Evolutionary conservation across 495 filamentous ascomycete genomes (phyloP), one percentile per base, ranked within the genome.

Genomic region (Cladorrhinum samala): DNA sequence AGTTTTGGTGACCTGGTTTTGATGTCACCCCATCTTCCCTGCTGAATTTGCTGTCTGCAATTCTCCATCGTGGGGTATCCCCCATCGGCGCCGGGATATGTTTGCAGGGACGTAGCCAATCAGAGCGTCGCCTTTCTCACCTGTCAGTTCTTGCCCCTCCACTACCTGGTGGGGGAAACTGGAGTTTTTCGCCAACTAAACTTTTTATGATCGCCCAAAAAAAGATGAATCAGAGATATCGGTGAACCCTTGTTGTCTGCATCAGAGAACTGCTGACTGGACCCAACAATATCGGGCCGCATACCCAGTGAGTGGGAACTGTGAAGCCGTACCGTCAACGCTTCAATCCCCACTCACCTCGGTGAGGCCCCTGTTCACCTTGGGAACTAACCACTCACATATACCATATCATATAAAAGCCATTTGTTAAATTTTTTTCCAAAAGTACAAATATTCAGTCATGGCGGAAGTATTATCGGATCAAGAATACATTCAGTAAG

Each of bases 401-500:
- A 37, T n/a, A n/a, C n/a, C n/a, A n/a, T n/a, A n/a, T n/a, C n/a
- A n/a, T n/a, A n/a, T n/a, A n/a, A n/a, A n/a, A n/a, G n/a, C n/a
- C n/a, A n/a, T n/a, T n/a, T n/a, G n/a, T n/a, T n/a, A n/a, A n/a
- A n/a, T n/a, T n/a, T n/a, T n/a, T n/a, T n/a, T n/a, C n/a, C n/a
- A n/a, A n/a, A n/a, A n/a, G n/a, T n/a, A n/a, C n/a, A n/a, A n/a
- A n/a, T n/a, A n/a, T n/a, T n/a, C n/a, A n/a, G n/a, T n/a, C n/a
- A n/a, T n/a, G n/a, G n/a, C n/a, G n/a, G n/a, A n/a, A n/a, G n/a
- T n/a, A n/a, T n/a, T 33, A 13, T 41, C 38, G 11, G 18, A 44
- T 21, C 49, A 49, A n/a, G 52, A 60, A 3, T 37, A 62, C 33
- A 51, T 60, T 2, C 65, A 68, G 65, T 68, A 59, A 63, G 65